A percentile compares a stretch with the other conserved stretches of the same genome.
Conservation (phyloP, 2,329 filamentous ascomycete genomes). For the Trichoderma sp. region DNA sequence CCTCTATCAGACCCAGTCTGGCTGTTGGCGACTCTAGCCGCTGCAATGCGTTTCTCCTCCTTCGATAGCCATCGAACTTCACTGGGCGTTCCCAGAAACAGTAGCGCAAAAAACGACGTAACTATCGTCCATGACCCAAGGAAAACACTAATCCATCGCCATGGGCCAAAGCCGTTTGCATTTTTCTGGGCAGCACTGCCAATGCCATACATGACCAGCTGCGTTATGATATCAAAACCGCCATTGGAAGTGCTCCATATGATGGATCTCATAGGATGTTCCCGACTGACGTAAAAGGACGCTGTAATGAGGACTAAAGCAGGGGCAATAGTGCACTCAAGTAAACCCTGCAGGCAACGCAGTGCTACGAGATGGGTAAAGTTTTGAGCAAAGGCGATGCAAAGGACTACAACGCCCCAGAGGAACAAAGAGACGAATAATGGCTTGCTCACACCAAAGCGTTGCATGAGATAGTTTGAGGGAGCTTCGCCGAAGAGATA, state of each 20-base stretch:
- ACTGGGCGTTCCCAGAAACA: neutral
- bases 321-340: neutral
- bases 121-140: neutral
- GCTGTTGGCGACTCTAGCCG: neutral
- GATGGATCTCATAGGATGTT: neutral
- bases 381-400: neutral
- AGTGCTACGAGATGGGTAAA: neutral
- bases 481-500: neutral
- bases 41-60: neutral
- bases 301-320: neutral
- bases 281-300: neutral
- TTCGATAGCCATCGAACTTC: neutral
- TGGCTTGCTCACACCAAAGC: neutral
- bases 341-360: neutral
- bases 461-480: neutral
- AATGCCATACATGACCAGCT: neutral
- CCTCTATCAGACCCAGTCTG: neutral
- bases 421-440: neutral
- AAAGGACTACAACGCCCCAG: neutral
- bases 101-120: neutral
- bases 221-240: neutral
- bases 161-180: neutral
- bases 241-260: neutral
- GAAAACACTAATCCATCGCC: neutral
- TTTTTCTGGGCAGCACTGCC: neutral